phyloP scores from a whole-genome alignment of 2,329 filamentous ascomycete genomes.

The Albophoma yamanashiensis region DNA sequence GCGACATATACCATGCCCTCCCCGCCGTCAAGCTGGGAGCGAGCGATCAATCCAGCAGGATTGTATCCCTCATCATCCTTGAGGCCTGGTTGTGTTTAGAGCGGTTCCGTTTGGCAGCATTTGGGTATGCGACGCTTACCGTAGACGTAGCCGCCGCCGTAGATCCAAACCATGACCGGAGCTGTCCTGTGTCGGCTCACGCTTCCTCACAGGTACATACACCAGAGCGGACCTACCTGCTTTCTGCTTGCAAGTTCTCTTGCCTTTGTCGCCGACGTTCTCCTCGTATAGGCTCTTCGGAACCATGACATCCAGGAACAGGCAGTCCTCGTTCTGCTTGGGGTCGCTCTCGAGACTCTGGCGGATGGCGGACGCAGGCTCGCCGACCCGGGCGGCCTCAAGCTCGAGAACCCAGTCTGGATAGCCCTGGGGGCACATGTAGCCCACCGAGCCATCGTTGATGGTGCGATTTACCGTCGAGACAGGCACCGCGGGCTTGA shows the following conservation, averaged over 20 bases:
- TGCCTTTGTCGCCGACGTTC: not conserved
- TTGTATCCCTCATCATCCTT: conserved; percentile 21
- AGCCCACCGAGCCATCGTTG: conserved; percentile 12
- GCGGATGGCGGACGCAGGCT: not conserved
- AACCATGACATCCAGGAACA: conserved; percentile 34
- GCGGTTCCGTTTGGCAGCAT: not conserved
- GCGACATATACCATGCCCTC: conserved; percentile 29
- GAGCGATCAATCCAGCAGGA: conserved; percentile 26
- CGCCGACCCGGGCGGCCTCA: not conserved
- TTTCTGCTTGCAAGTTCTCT: not conserved
- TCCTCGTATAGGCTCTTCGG: conserved; percentile 24
- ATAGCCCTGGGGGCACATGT: conserved; percentile 13
- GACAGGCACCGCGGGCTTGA: conserved; percentile 15
- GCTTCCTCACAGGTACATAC: not conserved
- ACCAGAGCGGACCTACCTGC: not conserved
- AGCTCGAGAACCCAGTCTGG: conserved; percentile 9
- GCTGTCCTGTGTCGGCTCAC: conserved; percentile 10
- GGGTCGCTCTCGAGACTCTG: conserved; percentile 1
- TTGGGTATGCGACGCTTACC: not conserved
- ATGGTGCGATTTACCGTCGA: conserved; percentile 15
- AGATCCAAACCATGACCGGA: conserved; percentile 35
- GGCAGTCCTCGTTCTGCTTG: conserved; percentile 26
- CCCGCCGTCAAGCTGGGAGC: conserved; percentile 10
- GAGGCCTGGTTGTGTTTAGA: not conserved
- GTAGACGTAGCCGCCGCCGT: conserved; percentile 30